Evolutionary conservation across 176 grass and related monocot genomes (phyloP).

Genomic region (Thalia dealbata): DNA sequence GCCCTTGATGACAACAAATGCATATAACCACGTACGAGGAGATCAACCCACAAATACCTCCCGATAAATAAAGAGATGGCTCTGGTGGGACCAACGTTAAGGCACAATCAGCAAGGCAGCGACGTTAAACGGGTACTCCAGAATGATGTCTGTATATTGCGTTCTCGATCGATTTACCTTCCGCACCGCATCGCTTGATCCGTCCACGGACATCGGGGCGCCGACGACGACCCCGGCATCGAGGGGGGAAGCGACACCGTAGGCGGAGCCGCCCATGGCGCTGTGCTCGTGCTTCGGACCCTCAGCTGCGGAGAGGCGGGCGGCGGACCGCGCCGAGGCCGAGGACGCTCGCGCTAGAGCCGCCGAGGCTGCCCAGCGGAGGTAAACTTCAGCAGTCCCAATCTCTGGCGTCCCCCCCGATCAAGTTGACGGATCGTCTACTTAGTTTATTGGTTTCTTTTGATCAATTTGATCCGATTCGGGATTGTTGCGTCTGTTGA

Average conservation of each 20-base stretch:
- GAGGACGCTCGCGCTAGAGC: constrained; percentile 73
- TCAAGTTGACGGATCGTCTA: not conserved
- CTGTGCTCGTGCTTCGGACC: constrained; percentile 75
- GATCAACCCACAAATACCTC: too few species aligned
- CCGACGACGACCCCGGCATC: not conserved
- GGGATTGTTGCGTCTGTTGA: not conserved
- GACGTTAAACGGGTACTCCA: too few species aligned
- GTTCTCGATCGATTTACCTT: too few species aligned
- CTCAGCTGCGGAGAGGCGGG: constrained; percentile 35
- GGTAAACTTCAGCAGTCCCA: constrained; percentile 20
- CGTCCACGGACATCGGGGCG: not conserved
- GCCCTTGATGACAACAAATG: too few species aligned
- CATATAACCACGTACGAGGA: too few species aligned
- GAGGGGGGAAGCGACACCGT: not conserved
- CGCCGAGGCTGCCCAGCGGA: constrained; percentile 76
- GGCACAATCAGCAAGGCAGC: not conserved
- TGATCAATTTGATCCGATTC: not conserved
- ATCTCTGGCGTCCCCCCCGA: not conserved
- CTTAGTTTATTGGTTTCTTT: not conserved
- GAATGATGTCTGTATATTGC: too few species aligned
- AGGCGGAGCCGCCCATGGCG: constrained; percentile 31
- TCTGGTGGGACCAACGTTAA: too few species aligned
- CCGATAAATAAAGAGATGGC: too few species aligned
- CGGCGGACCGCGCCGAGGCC: constrained; percentile 47
- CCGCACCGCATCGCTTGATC: not conserved